Evolutionary conservation across 805 yeast genomes (phyloP), one percentile per base, ranked within the genome.

Genomic region (Ogataea chonburiensis): DNA sequence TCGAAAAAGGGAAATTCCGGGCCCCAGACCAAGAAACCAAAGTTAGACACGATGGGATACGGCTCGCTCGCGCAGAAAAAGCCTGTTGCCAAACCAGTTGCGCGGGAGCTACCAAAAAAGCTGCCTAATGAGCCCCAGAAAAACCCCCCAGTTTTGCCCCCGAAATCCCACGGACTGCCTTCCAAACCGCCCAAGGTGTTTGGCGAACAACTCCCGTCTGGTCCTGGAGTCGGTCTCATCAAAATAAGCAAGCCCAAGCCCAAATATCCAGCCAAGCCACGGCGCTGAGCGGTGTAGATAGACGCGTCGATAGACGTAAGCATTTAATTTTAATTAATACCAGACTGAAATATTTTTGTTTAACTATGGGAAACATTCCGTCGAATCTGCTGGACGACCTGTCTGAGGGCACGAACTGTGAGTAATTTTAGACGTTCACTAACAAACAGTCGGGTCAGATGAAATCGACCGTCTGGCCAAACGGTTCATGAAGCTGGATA

Each of bases 401-500:
- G 16, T 75, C 85, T 50, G 89, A 83, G 57, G 91, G 88, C 16
- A 85, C 95, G 7, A 81, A 81, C 59, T 86, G 79, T 73, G 60
- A 43, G 78, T 64, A 23, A n/a, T 4, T 13, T 18, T 8, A 5
- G 17, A 12, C 12, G 18, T 6, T 2, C 16, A 28, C 46, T 26
- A 38, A 35, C 37, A 13, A 15, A n/a, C 17, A 76, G 80, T 91
- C 61, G 94, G 86, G 38, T 73, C 81, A 31, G 96, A 87, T 45
- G 98, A 93, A 57, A 84, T 93, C 34, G 95, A 89, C 58, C 73
- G 98, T 44, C 68, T 93, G 41, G 79, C 95, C 40, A 87, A 88
- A 56, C 71, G 98, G 47, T 93, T 93, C 60, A 86, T 89, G 94
- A 93, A 94, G 55, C 67, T 93, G 35, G 99, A 93, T 61, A 80